These are phyloP conservation scores for Metschnikowia lochheadii DNA, from an alignment of 805 yeast genomes.

Conservation along the genomic window DNA sequence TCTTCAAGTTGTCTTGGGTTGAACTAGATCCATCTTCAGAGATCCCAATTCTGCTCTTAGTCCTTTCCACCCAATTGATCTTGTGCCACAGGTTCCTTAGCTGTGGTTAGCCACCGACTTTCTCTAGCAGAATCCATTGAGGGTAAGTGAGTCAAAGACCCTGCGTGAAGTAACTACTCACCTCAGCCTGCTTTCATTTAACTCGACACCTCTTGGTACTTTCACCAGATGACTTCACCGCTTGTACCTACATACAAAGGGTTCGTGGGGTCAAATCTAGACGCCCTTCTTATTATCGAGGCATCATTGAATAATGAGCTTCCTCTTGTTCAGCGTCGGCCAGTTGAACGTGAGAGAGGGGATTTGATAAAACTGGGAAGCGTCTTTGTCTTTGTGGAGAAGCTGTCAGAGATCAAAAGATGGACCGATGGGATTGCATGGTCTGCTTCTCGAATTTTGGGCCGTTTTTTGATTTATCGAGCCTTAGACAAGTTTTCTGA, in stretches of 20 bases:
- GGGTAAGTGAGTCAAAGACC: background rate
- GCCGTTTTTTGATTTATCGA: slow-evolving; percentile 78
- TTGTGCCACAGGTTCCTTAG: background rate
- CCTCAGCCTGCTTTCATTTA: background rate
- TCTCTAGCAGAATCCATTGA: background rate
- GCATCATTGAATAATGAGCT: slow-evolving; percentile 64
- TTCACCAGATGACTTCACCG: slow-evolving; percentile 2
- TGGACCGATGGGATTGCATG: slow-evolving; percentile 98
- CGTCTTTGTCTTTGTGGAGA: slow-evolving; percentile 82
- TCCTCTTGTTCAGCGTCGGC: slow-evolving; percentile 67
- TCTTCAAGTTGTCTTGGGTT: background rate
- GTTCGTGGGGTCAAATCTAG: slow-evolving; percentile 75
- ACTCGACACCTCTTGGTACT: background rate
- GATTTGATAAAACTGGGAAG: slow-evolving; percentile 68
- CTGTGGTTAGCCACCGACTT: background rate
- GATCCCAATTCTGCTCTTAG: background rate
- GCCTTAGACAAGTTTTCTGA: slow-evolving; percentile 45
- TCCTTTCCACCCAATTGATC: background rate
- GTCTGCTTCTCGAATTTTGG: slow-evolving; percentile 88
- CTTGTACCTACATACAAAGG: slow-evolving; percentile 39
- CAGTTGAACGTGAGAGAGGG: slow-evolving; percentile 72
- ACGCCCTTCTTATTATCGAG: slow-evolving; percentile 77
- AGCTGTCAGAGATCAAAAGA: slow-evolving; percentile 75
- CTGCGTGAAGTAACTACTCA: background rate
- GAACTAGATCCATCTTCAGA: background rate